Percentiles rank a stretch among this genome's conserved stretches.
phyloP scores from a whole-genome alignment of 768 basidiomycete species.

The Psilocybe cubensis region DNA sequence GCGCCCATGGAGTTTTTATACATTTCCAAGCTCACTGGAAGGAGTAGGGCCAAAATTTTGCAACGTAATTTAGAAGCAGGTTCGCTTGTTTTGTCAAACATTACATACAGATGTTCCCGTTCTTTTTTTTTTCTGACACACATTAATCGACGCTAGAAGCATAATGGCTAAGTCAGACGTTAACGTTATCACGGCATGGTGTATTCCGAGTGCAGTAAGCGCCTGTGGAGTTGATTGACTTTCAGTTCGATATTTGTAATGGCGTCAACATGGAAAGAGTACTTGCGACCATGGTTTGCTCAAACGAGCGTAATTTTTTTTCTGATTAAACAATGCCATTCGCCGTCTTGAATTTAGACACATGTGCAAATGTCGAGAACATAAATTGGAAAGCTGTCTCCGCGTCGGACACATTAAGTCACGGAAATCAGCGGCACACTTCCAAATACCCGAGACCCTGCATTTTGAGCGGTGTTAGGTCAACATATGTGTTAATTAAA shows the following conservation, averaged over 20 bases:
- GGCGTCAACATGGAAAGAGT: too few species aligned
- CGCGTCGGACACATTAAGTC: neutral
- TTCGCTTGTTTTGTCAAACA: neutral
- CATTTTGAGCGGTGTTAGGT: neutral
- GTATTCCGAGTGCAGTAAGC: neutral
- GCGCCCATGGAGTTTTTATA: slow-evolving; percentile 8
- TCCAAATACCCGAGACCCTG: too few species aligned
- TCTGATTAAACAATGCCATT: too few species aligned
- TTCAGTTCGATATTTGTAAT: too few species aligned
- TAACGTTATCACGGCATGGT: neutral
- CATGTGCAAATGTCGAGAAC: neutral
- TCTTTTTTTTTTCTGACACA: slow-evolving; percentile 2
- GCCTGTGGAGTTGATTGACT: neutral
- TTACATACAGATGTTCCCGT: neutral
- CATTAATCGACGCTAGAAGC: slow-evolving; percentile 8
- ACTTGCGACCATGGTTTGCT: too few species aligned
- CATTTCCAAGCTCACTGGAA: neutral
- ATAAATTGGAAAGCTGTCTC: neutral
- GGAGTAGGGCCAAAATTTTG: neutral
- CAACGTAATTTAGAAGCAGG: neutral
- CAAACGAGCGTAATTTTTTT: too few species aligned
- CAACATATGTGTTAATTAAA: neutral
- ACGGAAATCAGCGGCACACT: neutral
- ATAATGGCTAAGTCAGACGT: neutral
- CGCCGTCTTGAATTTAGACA: too few species aligned